Percentiles rank a stretch among this genome's conserved stretches.
Conservation (phyloP, 331 rosid species). For the Spiraea crenata region DNA sequence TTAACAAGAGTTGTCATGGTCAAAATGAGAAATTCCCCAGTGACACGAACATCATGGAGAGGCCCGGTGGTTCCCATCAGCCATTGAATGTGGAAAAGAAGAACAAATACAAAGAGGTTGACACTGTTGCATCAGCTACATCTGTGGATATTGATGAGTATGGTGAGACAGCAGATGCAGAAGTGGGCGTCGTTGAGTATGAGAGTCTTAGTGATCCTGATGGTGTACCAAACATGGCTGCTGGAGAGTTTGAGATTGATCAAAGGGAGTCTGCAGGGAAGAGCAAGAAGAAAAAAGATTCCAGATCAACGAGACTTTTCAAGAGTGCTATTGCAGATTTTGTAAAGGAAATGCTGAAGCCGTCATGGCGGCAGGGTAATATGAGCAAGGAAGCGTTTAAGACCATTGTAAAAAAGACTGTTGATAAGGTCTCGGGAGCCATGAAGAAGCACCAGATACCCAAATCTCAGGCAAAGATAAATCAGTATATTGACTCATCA, state of each 20-base stretch:
- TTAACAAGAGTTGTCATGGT: constrained; percentile 44
- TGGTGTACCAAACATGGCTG: constrained; percentile 40
- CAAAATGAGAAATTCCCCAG: constrained; percentile 51
- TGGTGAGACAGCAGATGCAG: constrained; percentile 94
- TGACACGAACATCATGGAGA: constrained; percentile 50
- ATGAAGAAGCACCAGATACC: constrained; percentile 91
- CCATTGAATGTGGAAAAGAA: constrained; percentile 61
- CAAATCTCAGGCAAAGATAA: constrained; percentile 83
- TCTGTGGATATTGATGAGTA: constrained; percentile 77
- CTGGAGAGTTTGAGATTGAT: constrained; percentile 67
- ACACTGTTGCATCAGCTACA: constrained; percentile 67
- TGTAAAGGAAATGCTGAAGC: constrained; percentile 91
- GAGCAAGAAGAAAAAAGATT: constrained; percentile 71
- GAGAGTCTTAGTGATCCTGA: constrained; percentile 59
- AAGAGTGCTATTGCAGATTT: constrained; percentile 87
- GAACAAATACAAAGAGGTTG: constrained; percentile 45
- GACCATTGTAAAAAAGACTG: constrained; percentile 96
- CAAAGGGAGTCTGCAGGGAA: constrained; percentile 71
- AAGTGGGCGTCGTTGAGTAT: constrained; percentile 70
- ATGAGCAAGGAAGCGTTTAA: constrained; percentile 99
- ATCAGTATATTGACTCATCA: constrained; percentile 83
- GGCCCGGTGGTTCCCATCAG: constrained; percentile 52
- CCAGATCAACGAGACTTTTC: constrained; percentile 77
- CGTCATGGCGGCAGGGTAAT: constrained; percentile 98
- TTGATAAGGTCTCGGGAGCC: constrained; percentile 97